phyloP scores from a whole-genome alignment of 805 yeast genomes.

The Candida chilensis region DNA sequence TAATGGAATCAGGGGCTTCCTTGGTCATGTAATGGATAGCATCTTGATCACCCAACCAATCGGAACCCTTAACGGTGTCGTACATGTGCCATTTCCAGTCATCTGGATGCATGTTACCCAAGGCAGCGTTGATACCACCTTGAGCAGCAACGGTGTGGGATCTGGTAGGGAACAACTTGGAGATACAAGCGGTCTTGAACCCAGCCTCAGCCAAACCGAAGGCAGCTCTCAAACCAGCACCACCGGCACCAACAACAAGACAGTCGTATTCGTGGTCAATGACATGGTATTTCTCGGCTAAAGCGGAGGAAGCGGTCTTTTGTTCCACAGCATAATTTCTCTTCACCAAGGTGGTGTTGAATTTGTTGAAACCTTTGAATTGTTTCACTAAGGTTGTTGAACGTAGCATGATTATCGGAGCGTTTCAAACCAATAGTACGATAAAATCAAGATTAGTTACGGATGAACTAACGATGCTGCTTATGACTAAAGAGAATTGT shows the following conservation, averaged over 20 bases:
- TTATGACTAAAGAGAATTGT: no score
- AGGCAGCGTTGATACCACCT: conserved; percentile 39
- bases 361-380: no score
- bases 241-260: conserved; percentile 39
- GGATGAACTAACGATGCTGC: no score
- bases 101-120: conserved; percentile 39
- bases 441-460: no score
- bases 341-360: no score
- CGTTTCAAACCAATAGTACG: no score
- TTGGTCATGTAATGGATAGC: conserved; percentile 40
- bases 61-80: conserved; percentile 39
- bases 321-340: no score
- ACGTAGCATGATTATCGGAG: no score
- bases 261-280: conserved; percentile 39
- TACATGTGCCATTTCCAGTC: conserved; percentile 44
- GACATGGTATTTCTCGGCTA: conserved; percentile 24
- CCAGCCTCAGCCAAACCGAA: conserved; percentile 37
- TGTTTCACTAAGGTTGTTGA: no score
- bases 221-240: conserved; percentile 40
- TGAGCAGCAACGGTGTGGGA: conserved; percentile 40
- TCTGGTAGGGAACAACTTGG: conserved; percentile 36
- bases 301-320: neutral
- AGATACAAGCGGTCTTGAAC: conserved; percentile 34
- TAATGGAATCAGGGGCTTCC: conserved; percentile 34
- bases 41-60: conserved; percentile 40